Percentiles rank a stretch among this genome's conserved stretches.
Conservation (phyloP, 176 grass and related monocot species). For the Poa annua region DNA sequence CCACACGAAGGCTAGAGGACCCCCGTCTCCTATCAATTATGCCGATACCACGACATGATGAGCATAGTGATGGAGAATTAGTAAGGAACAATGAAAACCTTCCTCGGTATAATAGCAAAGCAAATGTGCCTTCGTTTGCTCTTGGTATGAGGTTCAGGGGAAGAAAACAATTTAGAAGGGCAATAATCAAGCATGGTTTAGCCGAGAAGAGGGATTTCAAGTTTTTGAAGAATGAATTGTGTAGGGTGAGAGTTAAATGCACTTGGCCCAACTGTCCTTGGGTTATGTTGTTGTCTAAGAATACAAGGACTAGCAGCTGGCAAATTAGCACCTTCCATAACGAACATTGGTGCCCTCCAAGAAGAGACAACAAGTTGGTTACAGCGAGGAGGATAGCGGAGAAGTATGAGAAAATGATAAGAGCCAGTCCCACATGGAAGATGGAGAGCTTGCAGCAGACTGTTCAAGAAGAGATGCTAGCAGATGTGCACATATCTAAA, state of each 20-base stretch:
- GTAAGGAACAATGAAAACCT: neutral
- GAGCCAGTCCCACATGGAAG: neutral
- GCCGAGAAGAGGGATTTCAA: neutral
- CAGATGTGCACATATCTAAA: neutral
- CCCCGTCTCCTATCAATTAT: too few relatives aligned
- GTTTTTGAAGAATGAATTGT: neutral
- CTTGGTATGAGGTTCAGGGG: neutral
- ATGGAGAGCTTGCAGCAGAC: neutral
- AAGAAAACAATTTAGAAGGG: neutral
- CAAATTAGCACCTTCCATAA: neutral
- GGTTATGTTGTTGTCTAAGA: neutral
- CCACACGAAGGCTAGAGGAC: too few relatives aligned
- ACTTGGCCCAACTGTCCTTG: neutral
- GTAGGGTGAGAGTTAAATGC: neutral
- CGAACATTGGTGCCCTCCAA: neutral
- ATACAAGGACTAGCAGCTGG: neutral
- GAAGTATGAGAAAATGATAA: neutral
- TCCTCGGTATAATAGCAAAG: neutral
- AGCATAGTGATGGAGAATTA: neutral
- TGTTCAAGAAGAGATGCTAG: neutral
- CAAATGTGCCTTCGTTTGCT: neutral
- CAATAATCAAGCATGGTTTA: conserved; percentile 5
- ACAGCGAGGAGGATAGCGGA: neutral
- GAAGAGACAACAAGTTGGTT: neutral
- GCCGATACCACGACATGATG: too few relatives aligned